A percentile compares a stretch with the other conserved stretches of the same genome.
Evolutionary conservation across 2,329 filamentous ascomycete genomes (phyloP).

Genomic region (Thielaviopsis populi): DNA sequence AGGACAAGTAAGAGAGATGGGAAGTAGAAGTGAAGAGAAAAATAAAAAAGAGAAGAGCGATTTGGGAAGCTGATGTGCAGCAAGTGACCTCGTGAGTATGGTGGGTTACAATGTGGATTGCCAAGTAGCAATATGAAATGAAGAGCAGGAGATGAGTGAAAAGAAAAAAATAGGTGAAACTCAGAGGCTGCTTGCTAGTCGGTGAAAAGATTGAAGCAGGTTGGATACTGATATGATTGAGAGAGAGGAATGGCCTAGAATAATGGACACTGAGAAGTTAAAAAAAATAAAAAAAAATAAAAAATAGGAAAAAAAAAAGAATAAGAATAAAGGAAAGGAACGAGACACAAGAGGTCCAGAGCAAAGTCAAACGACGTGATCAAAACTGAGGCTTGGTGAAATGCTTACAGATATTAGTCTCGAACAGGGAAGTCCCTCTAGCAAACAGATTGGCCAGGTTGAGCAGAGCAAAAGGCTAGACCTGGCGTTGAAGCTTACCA

Average conservation of each 20-base stretch:
- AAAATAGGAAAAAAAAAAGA: not conserved
- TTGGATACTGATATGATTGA: not conserved
- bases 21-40: not conserved
- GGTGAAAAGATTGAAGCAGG: not conserved
- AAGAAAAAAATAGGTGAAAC: not conserved
- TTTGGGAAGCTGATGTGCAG: slow-evolving; percentile 3
- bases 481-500: slow-evolving; percentile 1
- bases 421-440: not conserved
- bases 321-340: not conserved
- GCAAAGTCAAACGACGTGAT: not conserved
- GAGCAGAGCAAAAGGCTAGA: not conserved
- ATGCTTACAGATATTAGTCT: not conserved
- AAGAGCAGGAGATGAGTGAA: not conserved
- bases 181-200: not conserved
- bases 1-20: not conserved
- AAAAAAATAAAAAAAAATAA: not conserved
- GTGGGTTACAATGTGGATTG: not conserved
- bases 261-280: not conserved
- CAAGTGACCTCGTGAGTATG: not conserved
- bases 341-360: not conserved
- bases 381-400: not conserved
- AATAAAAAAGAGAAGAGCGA: not conserved
- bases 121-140: not conserved
- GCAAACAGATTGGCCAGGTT: not conserved
- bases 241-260: not conserved